Base-by-base conservation (phyloP, 768 basidiomycete genomes). In the Sarcomyxa edulis region DNA sequence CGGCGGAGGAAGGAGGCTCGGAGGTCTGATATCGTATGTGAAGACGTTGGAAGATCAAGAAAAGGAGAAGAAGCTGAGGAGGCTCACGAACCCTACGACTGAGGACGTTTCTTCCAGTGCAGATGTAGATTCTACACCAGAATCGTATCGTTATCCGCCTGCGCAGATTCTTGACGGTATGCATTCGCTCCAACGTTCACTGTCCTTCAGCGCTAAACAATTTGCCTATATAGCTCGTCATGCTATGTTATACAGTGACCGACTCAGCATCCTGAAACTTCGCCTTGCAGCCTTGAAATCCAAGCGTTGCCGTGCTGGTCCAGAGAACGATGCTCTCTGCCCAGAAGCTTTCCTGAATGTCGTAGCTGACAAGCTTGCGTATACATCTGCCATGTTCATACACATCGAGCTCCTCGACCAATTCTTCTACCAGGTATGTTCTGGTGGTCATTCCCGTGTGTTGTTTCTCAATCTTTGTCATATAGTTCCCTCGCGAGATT, bases 371-470 rank as follows among this genome's bases (percentile, higher is more conserved):
- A 98, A 99, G 61, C 72, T 99, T 28, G 92, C 94, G 1, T 84
- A 92, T 54, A 98, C 95, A 0, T 90, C 92, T 3, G 81, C 94
- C 2, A 91, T 97, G 85, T 98, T 98, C 60, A 96, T 99, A 71
- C 96, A 93, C 64, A 96, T 99, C 43, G 96, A 99, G 58, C 71
- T 99, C 7, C 75, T 98, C 2, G 94, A 96, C 52, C 94, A 97
- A 50, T 99, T 98, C 72, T 98, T 98, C 71, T 96, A 98, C 54
- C 91, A 95, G 71, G 91, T 88, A 16, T 3, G 11, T 35, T 6
- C 14, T 19, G 2, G 21, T n/a, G 12, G 20, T n/a, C 43, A 18
- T n/a, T n/a, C n/a, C n/a, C n/a, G 12, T 25, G 25, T 45, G 7
- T 44, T 32, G 35, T 29, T 34, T 32, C 34, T 42, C 33, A 22